These are phyloP conservation scores for Colletotrichum cereale DNA, from an alignment of 2,329 filamentous ascomycete species.

Conservation along the genomic window DNA sequence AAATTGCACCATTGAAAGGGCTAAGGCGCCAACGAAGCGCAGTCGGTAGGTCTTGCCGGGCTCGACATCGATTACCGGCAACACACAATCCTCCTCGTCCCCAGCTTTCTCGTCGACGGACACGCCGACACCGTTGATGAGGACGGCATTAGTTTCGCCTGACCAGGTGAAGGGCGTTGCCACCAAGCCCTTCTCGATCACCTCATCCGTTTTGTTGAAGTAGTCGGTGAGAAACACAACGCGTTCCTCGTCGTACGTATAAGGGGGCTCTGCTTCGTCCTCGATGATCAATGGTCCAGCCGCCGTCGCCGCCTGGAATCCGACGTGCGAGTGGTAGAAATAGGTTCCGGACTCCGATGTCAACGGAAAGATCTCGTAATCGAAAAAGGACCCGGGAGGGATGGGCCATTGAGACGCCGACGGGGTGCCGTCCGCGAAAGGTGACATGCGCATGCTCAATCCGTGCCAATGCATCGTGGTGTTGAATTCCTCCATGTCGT, in stretches of 20 bases:
- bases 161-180: slow-evolving; percentile 66
- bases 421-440: slow-evolving; percentile 74
- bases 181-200: slow-evolving; percentile 63
- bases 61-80: slow-evolving; percentile 68
- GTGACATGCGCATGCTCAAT: slow-evolving; percentile 68
- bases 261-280: slow-evolving; percentile 61
- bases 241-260: slow-evolving; percentile 72
- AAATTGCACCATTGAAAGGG: slow-evolving; percentile 65
- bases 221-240: slow-evolving; percentile 68
- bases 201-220: slow-evolving; percentile 65
- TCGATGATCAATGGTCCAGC: slow-evolving; percentile 71
- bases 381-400: slow-evolving; percentile 71
- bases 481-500: slow-evolving; percentile 64
- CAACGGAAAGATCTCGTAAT: slow-evolving; percentile 72
- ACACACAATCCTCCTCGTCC: slow-evolving; percentile 52
- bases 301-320: slow-evolving; percentile 70
- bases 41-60: slow-evolving; percentile 72
- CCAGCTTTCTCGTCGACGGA: slow-evolving; percentile 42
- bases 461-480: slow-evolving; percentile 78
- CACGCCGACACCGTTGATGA: slow-evolving; percentile 67
- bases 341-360: slow-evolving; percentile 70
- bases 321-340: slow-evolving; percentile 77
- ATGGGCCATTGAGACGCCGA: slow-evolving; percentile 75
- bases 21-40: slow-evolving; percentile 69
- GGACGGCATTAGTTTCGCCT: slow-evolving; percentile 68